A percentile compares a stretch with the other conserved stretches of the same genome.
Conservation (phyloP, 768 basidiomycete species). For the Mycena indigotica region DNA sequence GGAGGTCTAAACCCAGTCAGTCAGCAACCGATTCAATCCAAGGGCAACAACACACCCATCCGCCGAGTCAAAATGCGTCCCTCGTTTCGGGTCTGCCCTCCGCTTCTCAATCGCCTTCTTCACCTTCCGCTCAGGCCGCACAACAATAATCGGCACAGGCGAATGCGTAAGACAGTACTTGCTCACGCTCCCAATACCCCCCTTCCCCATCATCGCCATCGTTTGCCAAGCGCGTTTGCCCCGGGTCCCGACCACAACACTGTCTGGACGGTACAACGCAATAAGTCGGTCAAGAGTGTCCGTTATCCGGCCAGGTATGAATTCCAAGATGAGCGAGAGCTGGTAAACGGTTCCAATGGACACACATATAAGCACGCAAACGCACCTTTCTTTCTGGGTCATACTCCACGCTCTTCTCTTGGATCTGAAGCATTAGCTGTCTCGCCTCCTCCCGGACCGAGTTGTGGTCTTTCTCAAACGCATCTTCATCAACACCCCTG, state of each 20-base stretch:
- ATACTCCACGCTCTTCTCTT: constrained; percentile 76
- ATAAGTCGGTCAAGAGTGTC: constrained; percentile 91
- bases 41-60: neutral
- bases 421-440: constrained; percentile 76
- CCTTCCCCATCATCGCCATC: constrained; percentile 37
- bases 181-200: constrained; percentile 54
- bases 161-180: constrained; percentile 86
- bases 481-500: constrained; percentile 86
- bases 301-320: constrained; percentile 88
- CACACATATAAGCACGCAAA: neutral
- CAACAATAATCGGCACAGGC: constrained; percentile 95
- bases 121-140: constrained; percentile 86
- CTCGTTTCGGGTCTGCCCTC: constrained; percentile 85
- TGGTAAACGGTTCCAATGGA: constrained; percentile 30
- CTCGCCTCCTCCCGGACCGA: constrained; percentile 83
- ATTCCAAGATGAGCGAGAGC: constrained; percentile 92
- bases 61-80: constrained; percentile 66
- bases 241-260: constrained; percentile 89
- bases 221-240: constrained; percentile 55
- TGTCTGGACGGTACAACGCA: constrained; percentile 88
- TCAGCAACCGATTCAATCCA: neutral
- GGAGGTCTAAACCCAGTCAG: neutral
- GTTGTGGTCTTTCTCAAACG: constrained; percentile 78
- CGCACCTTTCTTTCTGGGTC: constrained; percentile 75
- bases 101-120: constrained; percentile 84